These are phyloP conservation scores for Sporothrix schenckii DNA, from an alignment of 2,329 filamentous ascomycete genomes.

Conservation along the genomic window DNA sequence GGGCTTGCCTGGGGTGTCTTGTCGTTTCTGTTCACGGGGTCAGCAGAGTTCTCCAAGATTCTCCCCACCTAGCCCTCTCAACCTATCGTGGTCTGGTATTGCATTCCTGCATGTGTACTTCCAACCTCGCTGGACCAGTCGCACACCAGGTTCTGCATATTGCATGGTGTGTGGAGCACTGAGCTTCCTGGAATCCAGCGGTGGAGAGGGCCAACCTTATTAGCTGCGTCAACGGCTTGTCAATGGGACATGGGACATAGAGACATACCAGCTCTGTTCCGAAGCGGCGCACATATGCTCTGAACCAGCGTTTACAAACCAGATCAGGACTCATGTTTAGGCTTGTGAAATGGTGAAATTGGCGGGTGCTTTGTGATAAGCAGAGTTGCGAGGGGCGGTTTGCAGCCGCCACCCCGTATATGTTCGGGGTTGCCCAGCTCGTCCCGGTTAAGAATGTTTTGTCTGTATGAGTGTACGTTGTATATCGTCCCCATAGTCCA, in stretches of 20 bases:
- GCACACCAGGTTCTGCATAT: slow-evolving; percentile 27
- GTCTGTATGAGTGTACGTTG: not conserved
- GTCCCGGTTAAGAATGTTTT: not conserved
- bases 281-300: not conserved
- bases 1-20: not conserved
- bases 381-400: not conserved
- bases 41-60: slow-evolving; percentile 28
- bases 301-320: not conserved
- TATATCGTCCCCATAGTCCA: not conserved
- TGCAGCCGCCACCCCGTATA: not conserved
- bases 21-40: slow-evolving; percentile 25
- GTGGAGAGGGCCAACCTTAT: not conserved
- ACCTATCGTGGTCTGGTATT: not conserved
- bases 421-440: not conserved
- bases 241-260: too few species aligned
- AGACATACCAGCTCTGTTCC: not conserved
- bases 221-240: not conserved
- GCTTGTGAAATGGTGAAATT: not conserved
- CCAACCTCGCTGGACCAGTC: not conserved
- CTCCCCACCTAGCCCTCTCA: not conserved
- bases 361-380: not conserved
- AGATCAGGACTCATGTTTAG: too few species aligned
- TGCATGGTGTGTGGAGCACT: slow-evolving; percentile 4
- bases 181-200: slow-evolving; percentile 20
- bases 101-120: slow-evolving; percentile 14